Evolutionary conservation across 352 stramenopile genomes (phyloP).

Genomic region (Saprolegnia parasitica): DNA sequence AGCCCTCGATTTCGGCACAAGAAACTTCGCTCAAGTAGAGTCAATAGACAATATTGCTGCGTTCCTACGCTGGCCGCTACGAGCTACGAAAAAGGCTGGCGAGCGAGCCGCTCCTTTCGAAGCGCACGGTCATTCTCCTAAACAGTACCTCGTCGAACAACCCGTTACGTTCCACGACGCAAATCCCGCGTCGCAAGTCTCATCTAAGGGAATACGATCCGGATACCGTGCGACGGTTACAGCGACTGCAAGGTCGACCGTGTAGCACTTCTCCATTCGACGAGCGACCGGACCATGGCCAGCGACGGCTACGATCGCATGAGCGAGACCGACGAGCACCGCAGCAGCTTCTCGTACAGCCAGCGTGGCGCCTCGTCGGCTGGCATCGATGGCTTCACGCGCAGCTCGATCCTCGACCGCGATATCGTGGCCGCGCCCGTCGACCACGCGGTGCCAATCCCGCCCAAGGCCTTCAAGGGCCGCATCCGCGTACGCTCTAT

Average conservation of each 20-base stretch:
- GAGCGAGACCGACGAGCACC: background rate
- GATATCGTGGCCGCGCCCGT: conserved; percentile 1
- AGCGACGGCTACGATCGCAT: background rate
- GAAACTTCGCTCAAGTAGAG: too few relatives aligned
- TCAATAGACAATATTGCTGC: too few relatives aligned
- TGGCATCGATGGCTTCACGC: background rate
- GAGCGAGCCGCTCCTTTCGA: too few relatives aligned
- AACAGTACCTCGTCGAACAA: too few relatives aligned
- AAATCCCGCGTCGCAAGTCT: too few relatives aligned
- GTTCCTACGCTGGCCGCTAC: too few relatives aligned
- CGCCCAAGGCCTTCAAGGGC: background rate
- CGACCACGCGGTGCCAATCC: background rate
- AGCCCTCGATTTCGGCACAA: too few relatives aligned
- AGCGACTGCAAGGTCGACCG: background rate
- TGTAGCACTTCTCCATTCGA: background rate
- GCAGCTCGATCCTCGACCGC: background rate
- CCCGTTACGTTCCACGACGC: too few relatives aligned
- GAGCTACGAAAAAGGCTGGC: too few relatives aligned
- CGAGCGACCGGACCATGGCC: background rate
- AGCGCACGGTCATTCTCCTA: too few relatives aligned
- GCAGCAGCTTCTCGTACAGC: conserved; percentile 9
- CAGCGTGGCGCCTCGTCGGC: background rate
- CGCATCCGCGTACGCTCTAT: background rate
- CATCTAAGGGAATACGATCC: too few relatives aligned
- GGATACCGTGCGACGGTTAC: background rate